These are phyloP conservation scores for Termitomyces sp. DNA, from an alignment of 768 basidiomycete genomes.

Conservation along the genomic window DNA sequence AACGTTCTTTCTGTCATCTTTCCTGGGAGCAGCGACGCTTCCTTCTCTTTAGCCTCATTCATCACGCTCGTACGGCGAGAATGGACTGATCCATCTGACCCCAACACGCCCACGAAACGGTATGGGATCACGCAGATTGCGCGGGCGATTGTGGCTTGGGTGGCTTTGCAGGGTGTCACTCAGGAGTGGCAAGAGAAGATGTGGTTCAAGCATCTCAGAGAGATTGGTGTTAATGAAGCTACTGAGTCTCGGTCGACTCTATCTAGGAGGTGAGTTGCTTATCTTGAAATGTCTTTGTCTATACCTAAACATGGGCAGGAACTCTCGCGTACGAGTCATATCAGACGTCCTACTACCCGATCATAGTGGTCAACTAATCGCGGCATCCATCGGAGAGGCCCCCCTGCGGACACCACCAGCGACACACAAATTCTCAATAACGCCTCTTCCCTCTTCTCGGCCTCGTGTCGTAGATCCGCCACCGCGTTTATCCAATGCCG, in stretches of 20 bases:
- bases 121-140: constrained; percentile 67
- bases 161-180: constrained; percentile 77
- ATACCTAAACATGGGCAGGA: constrained; percentile 23
- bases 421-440: constrained; percentile 22
- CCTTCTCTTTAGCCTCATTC: constrained; percentile 79
- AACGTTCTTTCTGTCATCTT: constrained; percentile 72
- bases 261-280: constrained; percentile 32
- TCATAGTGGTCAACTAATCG: constrained; percentile 69
- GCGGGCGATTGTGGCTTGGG: constrained; percentile 76
- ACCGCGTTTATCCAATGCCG: constrained; percentile 35
- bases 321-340: constrained; percentile 69
- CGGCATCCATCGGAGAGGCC: constrained; percentile 77
- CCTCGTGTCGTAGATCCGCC: constrained; percentile 11
- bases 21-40: constrained; percentile 74
- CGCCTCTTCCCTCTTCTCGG: constrained; percentile 9
- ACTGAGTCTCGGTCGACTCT: constrained; percentile 28
- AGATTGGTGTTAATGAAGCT: constrained; percentile 60
- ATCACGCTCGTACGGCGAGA: constrained; percentile 78
- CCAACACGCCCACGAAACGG: constrained; percentile 54
- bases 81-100: constrained; percentile 60
- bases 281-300: not conserved
- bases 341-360: constrained; percentile 71
- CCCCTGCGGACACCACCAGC: constrained; percentile 31
- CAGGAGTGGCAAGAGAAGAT: constrained; percentile 74
- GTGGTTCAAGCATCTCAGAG: constrained; percentile 65